These are phyloP conservation scores for Talaromyces funiculosus DNA, from an alignment of 2,329 filamentous ascomycete species.

Conservation along the genomic window DNA sequence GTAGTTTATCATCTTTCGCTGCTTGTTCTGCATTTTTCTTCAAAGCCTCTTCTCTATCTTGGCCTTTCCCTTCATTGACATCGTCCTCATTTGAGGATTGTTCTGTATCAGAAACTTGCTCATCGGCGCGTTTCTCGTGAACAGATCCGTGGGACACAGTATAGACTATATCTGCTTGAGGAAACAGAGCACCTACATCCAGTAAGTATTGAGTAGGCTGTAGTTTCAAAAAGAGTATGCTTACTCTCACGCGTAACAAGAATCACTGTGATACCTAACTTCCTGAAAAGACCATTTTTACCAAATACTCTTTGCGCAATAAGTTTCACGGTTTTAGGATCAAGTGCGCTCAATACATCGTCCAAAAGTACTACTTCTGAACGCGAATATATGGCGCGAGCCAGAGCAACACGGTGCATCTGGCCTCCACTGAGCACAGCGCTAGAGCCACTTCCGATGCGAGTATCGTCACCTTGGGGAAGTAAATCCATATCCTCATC, in stretches of 20 bases:
- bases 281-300: slow-evolving; percentile 7
- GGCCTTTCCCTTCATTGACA: too few relatives aligned
- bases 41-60: background rate
- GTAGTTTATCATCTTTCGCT: slow-evolving; percentile 23
- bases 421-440: slow-evolving; percentile 50
- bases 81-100: too few relatives aligned
- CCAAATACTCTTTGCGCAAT: too few relatives aligned
- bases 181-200: too few relatives aligned
- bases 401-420: slow-evolving; percentile 45
- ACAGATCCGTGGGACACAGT: too few relatives aligned
- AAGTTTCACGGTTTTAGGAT: slow-evolving; percentile 5
- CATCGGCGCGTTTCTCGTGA: too few relatives aligned
- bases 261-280: slow-evolving; percentile 9
- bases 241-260: slow-evolving; percentile 9
- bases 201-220: too few relatives aligned
- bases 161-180: too few relatives aligned
- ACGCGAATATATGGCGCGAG: slow-evolving; percentile 49
- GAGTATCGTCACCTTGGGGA: slow-evolving; percentile 37
- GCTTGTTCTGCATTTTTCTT: slow-evolving; percentile 13
- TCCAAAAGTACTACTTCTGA: slow-evolving; percentile 15
- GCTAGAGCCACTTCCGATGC: slow-evolving; percentile 45
- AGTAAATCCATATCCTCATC: slow-evolving; percentile 36
- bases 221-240: background rate
- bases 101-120: too few relatives aligned
- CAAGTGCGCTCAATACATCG: slow-evolving; percentile 14